Evolutionary conservation across 1,139 yeast species (phyloP).

Genomic region (Yarrowia galli): DNA sequence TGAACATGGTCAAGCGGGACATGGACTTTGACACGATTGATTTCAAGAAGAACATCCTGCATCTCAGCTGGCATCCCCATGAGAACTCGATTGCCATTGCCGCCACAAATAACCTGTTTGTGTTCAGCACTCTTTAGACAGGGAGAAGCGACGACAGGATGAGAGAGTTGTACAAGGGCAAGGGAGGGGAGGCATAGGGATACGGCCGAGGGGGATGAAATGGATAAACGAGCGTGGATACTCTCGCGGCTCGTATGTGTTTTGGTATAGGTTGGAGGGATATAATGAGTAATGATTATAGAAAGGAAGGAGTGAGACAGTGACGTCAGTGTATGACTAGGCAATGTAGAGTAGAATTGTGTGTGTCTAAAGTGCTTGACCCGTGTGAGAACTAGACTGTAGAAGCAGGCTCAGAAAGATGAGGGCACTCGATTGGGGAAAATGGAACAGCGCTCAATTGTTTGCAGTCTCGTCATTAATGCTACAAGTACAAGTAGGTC

Average conservation of each 20-base stretch:
- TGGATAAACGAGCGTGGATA: not conserved
- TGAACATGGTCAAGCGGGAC: conserved; percentile 51
- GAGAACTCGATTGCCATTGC: conserved; percentile 98
- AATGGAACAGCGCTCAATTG: too few species aligned
- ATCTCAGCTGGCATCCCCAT: conserved; percentile 97
- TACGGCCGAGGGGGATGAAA: too few species aligned
- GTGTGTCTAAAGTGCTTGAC: too few species aligned
- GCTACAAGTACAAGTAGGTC: too few species aligned
- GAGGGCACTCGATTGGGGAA: too few species aligned
- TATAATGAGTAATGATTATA: conserved; percentile 35
- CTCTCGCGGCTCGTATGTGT: conserved; percentile 11
- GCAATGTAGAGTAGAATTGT: not conserved
- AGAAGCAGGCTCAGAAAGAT: too few species aligned
- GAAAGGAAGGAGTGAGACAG: not conserved
- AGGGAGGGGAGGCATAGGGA: conserved; percentile 15
- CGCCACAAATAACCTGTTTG: conserved; percentile 84
- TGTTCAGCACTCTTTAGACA: conserved; percentile 51
- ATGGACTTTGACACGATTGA: conserved; percentile 86
- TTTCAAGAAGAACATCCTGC: conserved; percentile 92
- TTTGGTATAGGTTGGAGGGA: conserved; percentile 30
- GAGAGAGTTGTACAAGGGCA: not conserved
- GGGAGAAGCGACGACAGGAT: not conserved
- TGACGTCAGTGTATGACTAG: not conserved
- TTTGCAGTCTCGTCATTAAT: too few species aligned
- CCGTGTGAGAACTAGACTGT: too few species aligned